Evolutionary conservation across 371 early-diverging fungal genomes (phyloP).

Genomic region (Mortierella sp.): DNA sequence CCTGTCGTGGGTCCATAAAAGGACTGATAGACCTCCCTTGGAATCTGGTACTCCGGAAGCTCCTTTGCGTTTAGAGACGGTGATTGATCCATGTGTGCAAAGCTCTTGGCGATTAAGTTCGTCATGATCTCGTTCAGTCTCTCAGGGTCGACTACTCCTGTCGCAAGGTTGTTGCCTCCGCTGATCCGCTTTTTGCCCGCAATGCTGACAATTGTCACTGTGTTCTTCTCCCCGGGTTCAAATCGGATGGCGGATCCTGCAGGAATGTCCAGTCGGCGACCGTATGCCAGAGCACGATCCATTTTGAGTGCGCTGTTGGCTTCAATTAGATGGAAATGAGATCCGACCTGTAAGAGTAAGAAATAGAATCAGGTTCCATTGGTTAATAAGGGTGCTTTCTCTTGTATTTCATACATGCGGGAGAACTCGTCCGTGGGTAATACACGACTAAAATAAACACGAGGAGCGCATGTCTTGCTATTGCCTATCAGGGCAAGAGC

Average conservation of each 20-base stretch:
- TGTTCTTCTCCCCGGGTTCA: conserved; percentile 89
- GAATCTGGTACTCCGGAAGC: conserved; percentile 70
- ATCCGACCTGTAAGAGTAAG: conserved; percentile 76
- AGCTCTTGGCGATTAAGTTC: conserved; percentile 64
- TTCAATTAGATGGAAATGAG: conserved; percentile 96
- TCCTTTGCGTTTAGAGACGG: conserved; percentile 40
- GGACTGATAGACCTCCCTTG: conserved; percentile 85
- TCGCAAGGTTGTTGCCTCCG: conserved; percentile 89
- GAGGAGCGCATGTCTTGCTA: not conserved
- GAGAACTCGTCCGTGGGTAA: not conserved
- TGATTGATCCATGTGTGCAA: conserved; percentile 72
- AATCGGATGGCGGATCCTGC: conserved; percentile 85
- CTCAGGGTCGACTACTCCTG: conserved; percentile 75
- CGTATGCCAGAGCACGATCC: conserved; percentile 88
- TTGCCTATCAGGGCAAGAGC: not conserved
- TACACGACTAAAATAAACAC: not conserved
- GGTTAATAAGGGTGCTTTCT: not conserved
- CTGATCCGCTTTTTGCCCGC: conserved; percentile 85
- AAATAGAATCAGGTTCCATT: not conserved
- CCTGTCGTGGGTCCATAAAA: conserved; percentile 95
- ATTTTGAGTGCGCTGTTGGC: conserved; percentile 84
- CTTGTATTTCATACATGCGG: not conserved
- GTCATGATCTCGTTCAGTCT: conserved; percentile 64
- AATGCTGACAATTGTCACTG: conserved; percentile 86
- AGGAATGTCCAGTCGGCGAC: conserved; percentile 91